Evolutionary conservation across 768 basidiomycete genomes (phyloP).

Genomic region (Collybia sordida): DNA sequence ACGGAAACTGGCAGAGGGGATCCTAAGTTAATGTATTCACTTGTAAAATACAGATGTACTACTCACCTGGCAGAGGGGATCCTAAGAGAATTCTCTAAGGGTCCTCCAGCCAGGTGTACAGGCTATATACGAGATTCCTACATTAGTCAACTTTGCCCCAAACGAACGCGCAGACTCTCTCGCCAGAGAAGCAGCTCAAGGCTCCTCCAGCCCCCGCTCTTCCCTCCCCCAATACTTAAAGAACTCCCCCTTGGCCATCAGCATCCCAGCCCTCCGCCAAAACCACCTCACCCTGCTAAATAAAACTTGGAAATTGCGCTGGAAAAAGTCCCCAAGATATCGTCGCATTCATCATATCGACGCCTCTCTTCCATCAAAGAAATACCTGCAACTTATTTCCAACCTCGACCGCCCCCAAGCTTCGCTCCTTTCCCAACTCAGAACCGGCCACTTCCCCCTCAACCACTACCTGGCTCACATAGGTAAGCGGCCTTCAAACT

Average conservation of each 20-base stretch:
- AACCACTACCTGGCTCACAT: constrained; percentile 28
- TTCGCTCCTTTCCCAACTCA: constrained; percentile 21
- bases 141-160: constrained; percentile 6
- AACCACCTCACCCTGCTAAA: not conserved
- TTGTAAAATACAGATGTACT: too few species aligned
- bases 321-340: too few species aligned
- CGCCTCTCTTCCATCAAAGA: too few species aligned
- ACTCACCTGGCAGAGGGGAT: too few species aligned
- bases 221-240: constrained; percentile 4
- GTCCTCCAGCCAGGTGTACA: too few species aligned
- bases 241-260: constrained; percentile 7
- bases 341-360: too few species aligned
- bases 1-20: too few species aligned
- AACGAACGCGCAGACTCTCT: constrained; percentile 7
- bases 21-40: too few species aligned
- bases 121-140: too few species aligned
- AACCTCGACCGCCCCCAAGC: too few species aligned
- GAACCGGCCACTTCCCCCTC: constrained; percentile 29
- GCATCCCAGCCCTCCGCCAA: constrained; percentile 13
- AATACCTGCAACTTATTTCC: too few species aligned
- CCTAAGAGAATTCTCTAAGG: too few species aligned
- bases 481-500: constrained; percentile 5
- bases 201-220: not conserved
- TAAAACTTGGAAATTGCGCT: constrained; percentile 6
- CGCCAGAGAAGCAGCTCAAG: constrained; percentile 4